Conservation (phyloP, 2,329 filamentous ascomycete species). For the Colletotrichum karsti region DNA sequence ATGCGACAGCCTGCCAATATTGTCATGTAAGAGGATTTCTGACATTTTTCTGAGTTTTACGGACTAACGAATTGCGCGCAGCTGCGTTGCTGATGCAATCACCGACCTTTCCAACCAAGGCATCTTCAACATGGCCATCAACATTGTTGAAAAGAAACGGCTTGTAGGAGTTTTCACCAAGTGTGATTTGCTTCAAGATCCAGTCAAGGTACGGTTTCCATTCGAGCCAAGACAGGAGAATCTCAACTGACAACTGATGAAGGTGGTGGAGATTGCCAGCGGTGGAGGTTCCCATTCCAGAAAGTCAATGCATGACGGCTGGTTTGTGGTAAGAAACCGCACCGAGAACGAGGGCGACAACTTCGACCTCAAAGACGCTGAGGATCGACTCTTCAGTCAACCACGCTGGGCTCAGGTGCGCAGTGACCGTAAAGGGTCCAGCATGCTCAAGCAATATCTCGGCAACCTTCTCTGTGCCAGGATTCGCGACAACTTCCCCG, state of each 20-base stretch:
- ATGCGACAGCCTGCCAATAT: slow-evolving; percentile 45
- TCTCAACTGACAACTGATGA: neutral
- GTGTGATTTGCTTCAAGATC: slow-evolving; percentile 39
- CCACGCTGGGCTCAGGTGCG: slow-evolving; percentile 38
- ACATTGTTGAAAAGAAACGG: slow-evolving; percentile 36
- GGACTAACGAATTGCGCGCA: neutral
- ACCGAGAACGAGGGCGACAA: slow-evolving; percentile 31
- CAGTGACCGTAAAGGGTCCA: slow-evolving; percentile 35
- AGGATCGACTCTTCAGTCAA: slow-evolving; percentile 37
- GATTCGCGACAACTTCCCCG: slow-evolving; percentile 43
- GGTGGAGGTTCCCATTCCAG: slow-evolving; percentile 1
- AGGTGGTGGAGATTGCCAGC: slow-evolving; percentile 25
- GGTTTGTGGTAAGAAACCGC: slow-evolving; percentile 48
- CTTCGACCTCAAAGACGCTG: slow-evolving; percentile 37
- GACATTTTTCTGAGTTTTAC: neutral
- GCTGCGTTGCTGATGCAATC: slow-evolving; percentile 43
- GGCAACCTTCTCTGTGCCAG: slow-evolving; percentile 41
- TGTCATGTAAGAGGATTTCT: slow-evolving; percentile 41
- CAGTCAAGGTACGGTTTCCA: slow-evolving; percentile 30
- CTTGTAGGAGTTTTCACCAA: slow-evolving; percentile 49
- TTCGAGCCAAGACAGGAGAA: slow-evolving; percentile 26
- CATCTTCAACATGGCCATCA: slow-evolving; percentile 37
- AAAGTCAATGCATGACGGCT: slow-evolving; percentile 34
- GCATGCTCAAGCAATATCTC: slow-evolving; percentile 38
- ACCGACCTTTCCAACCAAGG: slow-evolving; percentile 40